Percentiles rank a stretch among this genome's conserved stretches.
phyloP scores from a whole-genome alignment of 1,284 basidiomycete genomes.

The Tylopilus sp. region DNA sequence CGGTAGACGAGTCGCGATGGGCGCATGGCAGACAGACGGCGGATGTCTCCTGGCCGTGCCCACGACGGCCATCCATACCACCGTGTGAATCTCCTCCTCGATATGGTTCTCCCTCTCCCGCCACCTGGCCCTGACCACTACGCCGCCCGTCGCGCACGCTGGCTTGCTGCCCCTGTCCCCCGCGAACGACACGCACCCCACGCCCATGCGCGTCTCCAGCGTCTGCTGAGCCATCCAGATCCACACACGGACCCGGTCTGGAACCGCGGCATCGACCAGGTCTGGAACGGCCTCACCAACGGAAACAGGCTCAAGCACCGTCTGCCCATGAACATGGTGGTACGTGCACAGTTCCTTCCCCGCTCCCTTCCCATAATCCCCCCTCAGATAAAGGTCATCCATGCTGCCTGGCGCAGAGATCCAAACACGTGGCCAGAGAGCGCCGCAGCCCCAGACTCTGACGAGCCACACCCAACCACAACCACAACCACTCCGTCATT shows the following conservation, averaged over 20 bases:
- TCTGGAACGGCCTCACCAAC: conserved; percentile 58
- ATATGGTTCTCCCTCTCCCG: conserved; percentile 40
- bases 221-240: conserved; percentile 45
- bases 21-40: conserved; percentile 18
- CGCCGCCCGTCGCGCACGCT: conserved; percentile 55
- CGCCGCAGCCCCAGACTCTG: conserved; percentile 52
- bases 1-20: conserved; percentile 48
- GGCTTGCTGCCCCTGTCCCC: conserved; percentile 42
- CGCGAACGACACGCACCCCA: conserved; percentile 29
- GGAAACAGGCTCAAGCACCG: conserved; percentile 55
- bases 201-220: conserved; percentile 50
- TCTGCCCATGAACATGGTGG: conserved; percentile 59
- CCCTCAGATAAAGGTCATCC: conserved; percentile 61
- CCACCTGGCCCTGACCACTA: conserved; percentile 62
- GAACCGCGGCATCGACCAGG: conserved; percentile 52
- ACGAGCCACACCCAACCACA: conserved; percentile 35
- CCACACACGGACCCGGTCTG: conserved; percentile 52
- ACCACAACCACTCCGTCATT: neutral
- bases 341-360: conserved; percentile 37
- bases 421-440: conserved; percentile 65
- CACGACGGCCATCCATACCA: neutral
- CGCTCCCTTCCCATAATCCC: conserved; percentile 9
- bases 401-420: conserved; percentile 70
- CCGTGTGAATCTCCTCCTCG: conserved; percentile 24
- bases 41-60: neutral